Conservation (phyloP, 2,329 filamentous ascomycete species). For the Alternaria sp. region DNA sequence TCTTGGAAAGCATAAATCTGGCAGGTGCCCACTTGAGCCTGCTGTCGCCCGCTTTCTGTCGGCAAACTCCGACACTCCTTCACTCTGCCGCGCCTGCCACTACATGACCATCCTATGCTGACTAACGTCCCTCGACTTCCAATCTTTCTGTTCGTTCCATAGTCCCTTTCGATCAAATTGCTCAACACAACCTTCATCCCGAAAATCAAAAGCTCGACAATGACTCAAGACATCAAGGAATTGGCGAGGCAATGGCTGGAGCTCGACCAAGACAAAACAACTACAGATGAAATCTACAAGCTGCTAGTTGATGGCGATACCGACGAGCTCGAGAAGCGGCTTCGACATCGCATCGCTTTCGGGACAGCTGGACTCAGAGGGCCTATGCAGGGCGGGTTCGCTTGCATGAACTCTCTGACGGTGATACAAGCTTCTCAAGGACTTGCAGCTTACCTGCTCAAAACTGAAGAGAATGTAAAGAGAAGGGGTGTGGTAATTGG, state of each 20-base stretch:
- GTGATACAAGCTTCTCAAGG: constrained; percentile 72
- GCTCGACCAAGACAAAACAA: constrained; percentile 64
- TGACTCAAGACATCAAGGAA: constrained; percentile 49
- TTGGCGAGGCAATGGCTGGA: constrained; percentile 67
- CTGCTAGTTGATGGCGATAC: constrained; percentile 58
- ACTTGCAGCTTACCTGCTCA: constrained; percentile 67
- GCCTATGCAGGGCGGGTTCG: constrained; percentile 72
- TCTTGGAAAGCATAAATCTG: constrained; percentile 7
- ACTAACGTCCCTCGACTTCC: neutral
- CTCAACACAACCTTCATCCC: neutral
- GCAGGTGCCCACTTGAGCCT: constrained; percentile 17
- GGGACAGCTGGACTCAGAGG: constrained; percentile 70
- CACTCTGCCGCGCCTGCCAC: constrained; percentile 17
- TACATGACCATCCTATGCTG: constrained; percentile 7
- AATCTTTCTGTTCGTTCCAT: neutral
- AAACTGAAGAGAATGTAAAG: constrained; percentile 54
- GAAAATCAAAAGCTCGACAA: constrained; percentile 16
- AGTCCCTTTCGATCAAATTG: neutral
- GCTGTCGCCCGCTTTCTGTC: constrained; percentile 18
- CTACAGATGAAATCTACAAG: constrained; percentile 63
- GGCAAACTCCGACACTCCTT: constrained; percentile 37
- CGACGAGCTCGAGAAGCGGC: constrained; percentile 61
- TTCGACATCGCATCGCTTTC: constrained; percentile 67
- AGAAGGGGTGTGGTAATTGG: constrained; percentile 66
- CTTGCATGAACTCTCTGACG: constrained; percentile 67